Base-by-base conservation (phyloP, 1,139 yeast genomes). In the Suhomyces guaymorum region DNA sequence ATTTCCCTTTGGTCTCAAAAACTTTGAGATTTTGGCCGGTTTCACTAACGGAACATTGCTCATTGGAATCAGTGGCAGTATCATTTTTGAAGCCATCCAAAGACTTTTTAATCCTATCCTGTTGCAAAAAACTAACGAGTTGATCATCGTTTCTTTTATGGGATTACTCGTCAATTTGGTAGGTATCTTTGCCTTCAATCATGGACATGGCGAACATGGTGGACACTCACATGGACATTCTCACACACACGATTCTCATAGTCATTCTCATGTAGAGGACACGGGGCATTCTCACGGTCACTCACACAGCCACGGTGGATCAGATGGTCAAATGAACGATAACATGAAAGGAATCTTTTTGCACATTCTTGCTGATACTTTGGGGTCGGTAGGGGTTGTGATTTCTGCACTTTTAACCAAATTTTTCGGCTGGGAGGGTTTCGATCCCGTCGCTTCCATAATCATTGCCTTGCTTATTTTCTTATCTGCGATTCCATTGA, bases 361-460 rank as follows among this genome's bases (percentile, higher is more conserved):
- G 28, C 99, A 92, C 51, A 86, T 92, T 28, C 60, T 92, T 30
- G 98, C 99, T 0, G 99, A 92, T 52, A 92, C 98, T 0, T 66
- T 94, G 21, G 98, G 99, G 0, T 90, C 97, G 0, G 95, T 89
- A 0, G 97, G 98, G 5, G 99, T 94, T 15, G 92, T 94, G 9
- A 61, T 87, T 0, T 89, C 97, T 0, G 92, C 98, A 0, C 38
- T 83, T 2, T 59, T 83, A 25, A 80, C 85, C 15, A 78, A 78
- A 38, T 42, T 73, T 11, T 74, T 81, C 54, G 62, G 70, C 14
- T 73, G 82, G 61, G 68, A 75, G 26, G 85, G 86, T 1, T 86
- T 87, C 54, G 99, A 92, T 54, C 97, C 99, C 0, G 60, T 92
- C 14, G 96, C 97, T 0, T 90, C 97, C 1, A 70, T 94, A 4